A percentile compares a stretch with the other conserved stretches of the same genome.
phyloP scores from a whole-genome alignment of 2,329 filamentous ascomycete species.

The Endothia cerciana region DNA sequence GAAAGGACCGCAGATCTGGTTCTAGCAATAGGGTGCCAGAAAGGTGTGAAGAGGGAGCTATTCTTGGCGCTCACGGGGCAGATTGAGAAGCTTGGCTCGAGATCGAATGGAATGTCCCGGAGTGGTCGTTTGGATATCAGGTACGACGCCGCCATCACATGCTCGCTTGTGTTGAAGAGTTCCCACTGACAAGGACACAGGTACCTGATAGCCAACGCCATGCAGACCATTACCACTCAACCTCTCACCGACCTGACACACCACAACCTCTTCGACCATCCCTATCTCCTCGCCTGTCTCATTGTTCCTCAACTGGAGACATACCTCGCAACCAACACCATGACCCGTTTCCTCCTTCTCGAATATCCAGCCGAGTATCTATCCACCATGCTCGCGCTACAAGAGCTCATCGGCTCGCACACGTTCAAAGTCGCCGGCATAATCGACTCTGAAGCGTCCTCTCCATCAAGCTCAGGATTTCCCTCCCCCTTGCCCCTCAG shows the following conservation, averaged over 20 bases:
- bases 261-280: constrained; percentile 59
- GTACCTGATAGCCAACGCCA: constrained; percentile 63
- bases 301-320: constrained; percentile 65
- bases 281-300: constrained; percentile 58
- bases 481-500: neutral
- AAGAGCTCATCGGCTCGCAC: constrained; percentile 59
- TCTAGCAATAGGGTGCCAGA: constrained; percentile 62
- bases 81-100: constrained; percentile 59
- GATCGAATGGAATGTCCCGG: constrained; percentile 52
- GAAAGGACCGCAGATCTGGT: constrained; percentile 58
- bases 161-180: neutral
- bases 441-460: constrained; percentile 46
- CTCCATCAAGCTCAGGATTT: neutral
- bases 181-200: constrained; percentile 39
- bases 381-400: constrained; percentile 59
- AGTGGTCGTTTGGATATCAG: constrained; percentile 63
- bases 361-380: constrained; percentile 63
- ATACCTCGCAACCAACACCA: constrained; percentile 57
- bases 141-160: constrained; percentile 41
- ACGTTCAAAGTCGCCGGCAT: constrained; percentile 64
- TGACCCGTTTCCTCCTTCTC: constrained; percentile 60
- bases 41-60: constrained; percentile 55
- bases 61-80: constrained; percentile 52
- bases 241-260: constrained; percentile 53
- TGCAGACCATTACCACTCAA: constrained; percentile 61